Base-by-base conservation (phyloP, 176 grass and related monocot species). In the Leersia perrieri region DNA sequence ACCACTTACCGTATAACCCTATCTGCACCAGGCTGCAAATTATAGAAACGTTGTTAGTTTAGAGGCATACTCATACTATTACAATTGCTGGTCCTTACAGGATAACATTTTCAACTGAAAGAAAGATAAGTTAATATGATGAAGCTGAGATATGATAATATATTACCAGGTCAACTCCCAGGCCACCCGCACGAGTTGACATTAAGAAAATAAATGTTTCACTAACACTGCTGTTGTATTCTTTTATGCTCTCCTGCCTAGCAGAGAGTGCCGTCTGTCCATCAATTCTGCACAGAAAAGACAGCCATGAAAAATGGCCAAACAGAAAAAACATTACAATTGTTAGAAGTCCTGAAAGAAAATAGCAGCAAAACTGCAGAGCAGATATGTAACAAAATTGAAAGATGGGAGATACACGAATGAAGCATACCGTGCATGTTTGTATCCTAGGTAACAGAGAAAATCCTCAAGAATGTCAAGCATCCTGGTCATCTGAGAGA, bases 121-220 rank as follows among this genome's bases (percentile, higher is more conserved):
- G 28, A 60, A 22, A n/a, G n/a, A 41, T 32, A 44, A 64, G 69
- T 0, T 27, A 30, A 39, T 80, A 3, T 31, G 11, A 5, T 26
- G n/a, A n/a, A n/a, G n/a, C n/a, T n/a, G n/a, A n/a, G n/a, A n/a
- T n/a, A 3, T 31, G 11, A 5, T 26, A 88, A 23, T 60, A 41
- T 77, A 64, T 77, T 88, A 94, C 91, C 42, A 94, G 82, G 45
- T 94, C 85, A 61, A 94, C 84, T 18, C 91, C 91, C 44, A 94
- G 51, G 71, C 91, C 91, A 77, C 91, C 82, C 63, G 88, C 91
- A 58, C 88, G 85, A 83, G 91, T 91, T 25, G 91, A 94, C 82
- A 91, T 88, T 68, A 94, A 84, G 76, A 94, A 94, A 82, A 94
- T 91, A 70, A 94, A 94, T 60, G 72, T 90, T 51, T 80, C 77